These are phyloP conservation scores for Fomitopsis palustris DNA, from an alignment of 1,284 basidiomycete species.

Conservation along the genomic window DNA sequence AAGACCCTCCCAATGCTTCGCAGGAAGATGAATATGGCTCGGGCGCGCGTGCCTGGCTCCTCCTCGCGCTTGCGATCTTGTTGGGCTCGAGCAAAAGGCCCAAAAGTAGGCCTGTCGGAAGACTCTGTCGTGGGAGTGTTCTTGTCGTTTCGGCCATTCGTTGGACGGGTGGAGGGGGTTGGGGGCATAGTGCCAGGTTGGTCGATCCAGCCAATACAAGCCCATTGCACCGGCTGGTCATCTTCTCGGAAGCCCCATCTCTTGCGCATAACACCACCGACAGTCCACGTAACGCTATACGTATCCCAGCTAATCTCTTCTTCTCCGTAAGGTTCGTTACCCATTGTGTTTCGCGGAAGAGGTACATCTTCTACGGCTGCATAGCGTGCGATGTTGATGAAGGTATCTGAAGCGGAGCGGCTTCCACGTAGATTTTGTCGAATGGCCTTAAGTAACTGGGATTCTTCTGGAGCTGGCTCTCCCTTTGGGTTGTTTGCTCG, in stretches of 20 bases:
- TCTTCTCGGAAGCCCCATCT: slow-evolving; percentile 75
- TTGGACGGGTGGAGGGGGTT: slow-evolving; percentile 26
- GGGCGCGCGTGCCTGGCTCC: slow-evolving; percentile 31
- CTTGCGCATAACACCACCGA: slow-evolving; percentile 67
- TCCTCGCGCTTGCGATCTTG: slow-evolving; percentile 27
- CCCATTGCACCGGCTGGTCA: slow-evolving; percentile 70
- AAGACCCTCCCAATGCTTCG: slow-evolving; percentile 74
- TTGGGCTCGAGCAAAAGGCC: slow-evolving; percentile 45
- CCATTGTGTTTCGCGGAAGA: slow-evolving; percentile 1
- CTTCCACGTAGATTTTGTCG: slow-evolving; percentile 22
- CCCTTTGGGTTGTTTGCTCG: background rate
- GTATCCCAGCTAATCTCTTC: slow-evolving; percentile 71
- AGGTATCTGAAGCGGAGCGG: slow-evolving; percentile 12
- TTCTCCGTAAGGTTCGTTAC: slow-evolving; percentile 21
- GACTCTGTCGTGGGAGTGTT: slow-evolving; percentile 28
- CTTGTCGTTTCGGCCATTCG: slow-evolving; percentile 28
- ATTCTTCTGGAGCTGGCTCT: slow-evolving; percentile 10
- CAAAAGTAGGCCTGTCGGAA: slow-evolving; percentile 43
- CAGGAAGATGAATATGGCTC: slow-evolving; percentile 78
- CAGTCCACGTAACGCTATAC: slow-evolving; percentile 62
- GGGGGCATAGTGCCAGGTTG: slow-evolving; percentile 34
- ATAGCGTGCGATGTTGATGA: slow-evolving; percentile 12
- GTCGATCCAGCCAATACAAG: slow-evolving; percentile 71
- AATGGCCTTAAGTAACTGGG: slow-evolving; percentile 22
- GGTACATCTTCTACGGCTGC: slow-evolving; percentile 4